These are phyloP conservation scores for Dendrobium officinale DNA, from an alignment of 106 monocot species.

Conservation along the genomic window DNA sequence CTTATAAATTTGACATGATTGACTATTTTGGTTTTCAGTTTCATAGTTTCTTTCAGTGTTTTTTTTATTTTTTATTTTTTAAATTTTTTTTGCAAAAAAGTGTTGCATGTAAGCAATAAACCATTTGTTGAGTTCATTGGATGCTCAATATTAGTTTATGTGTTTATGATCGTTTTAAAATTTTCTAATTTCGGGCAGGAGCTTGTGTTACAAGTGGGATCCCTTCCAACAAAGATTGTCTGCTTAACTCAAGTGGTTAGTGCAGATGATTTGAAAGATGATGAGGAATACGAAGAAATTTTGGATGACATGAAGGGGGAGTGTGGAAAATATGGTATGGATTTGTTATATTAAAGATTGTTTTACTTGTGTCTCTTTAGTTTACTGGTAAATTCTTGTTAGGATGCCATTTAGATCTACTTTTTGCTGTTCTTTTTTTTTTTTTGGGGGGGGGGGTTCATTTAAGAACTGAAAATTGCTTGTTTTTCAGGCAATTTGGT, in stretches of 20 bases:
- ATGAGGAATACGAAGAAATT: constrained; percentile 87
- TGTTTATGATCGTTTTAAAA: background rate
- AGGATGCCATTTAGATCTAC: background rate
- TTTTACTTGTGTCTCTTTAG: background rate
- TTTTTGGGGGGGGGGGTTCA: background rate
- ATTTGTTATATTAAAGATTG: background rate
- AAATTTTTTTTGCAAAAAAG: background rate
- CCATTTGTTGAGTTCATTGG: background rate
- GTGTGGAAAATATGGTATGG: constrained; percentile 78
- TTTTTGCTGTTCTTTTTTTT: background rate
- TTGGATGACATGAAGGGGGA: constrained; percentile 88
- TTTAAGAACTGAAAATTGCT: background rate
- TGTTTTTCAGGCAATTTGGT: constrained; percentile 59
- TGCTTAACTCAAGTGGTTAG: constrained; percentile 65
- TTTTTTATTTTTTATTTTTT: background rate
- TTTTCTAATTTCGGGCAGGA: constrained; percentile 26
- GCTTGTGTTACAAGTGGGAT: constrained; percentile 56
- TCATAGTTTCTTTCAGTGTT: background rate
- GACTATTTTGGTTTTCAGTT: background rate
- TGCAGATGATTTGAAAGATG: constrained; percentile 67
- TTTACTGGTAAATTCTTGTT: background rate
- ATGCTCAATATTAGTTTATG: background rate
- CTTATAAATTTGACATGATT: background rate
- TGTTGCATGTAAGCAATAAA: background rate
- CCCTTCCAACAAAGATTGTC: constrained; percentile 70